These are phyloP conservation scores for Colletotrichum sp. DNA, from an alignment of 2,329 filamentous ascomycete species.

Conservation along the genomic window DNA sequence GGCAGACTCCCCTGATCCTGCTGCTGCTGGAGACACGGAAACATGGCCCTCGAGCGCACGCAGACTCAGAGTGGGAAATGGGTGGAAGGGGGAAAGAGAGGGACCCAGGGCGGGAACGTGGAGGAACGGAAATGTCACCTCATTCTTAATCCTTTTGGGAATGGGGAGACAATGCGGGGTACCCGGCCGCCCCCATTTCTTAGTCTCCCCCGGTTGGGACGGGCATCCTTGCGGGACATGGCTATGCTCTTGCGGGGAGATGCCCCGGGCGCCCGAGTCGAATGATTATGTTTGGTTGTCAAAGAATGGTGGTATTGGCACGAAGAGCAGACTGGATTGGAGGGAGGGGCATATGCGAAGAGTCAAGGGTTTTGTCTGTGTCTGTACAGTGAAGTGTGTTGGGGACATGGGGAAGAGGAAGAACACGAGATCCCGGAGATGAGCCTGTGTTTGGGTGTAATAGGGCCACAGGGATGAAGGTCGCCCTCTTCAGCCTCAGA, in stretches of 20 bases:
- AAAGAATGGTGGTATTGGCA: neutral
- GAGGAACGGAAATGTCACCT: conserved; percentile 18
- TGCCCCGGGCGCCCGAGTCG: neutral
- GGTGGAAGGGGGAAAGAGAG: neutral
- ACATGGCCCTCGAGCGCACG: neutral
- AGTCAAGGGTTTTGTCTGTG: neutral
- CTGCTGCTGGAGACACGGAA: conserved; percentile 15
- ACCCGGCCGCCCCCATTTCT: neutral
- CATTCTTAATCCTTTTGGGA: conserved; percentile 20
- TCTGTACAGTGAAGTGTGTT: neutral
- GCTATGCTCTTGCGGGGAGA: neutral
- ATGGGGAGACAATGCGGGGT: conserved; percentile 16
- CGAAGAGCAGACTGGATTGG: neutral
- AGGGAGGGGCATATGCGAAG: neutral
- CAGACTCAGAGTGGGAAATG: neutral
- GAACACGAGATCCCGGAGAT: neutral
- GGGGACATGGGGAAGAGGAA: neutral
- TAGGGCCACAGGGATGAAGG: neutral
- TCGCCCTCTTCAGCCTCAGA: neutral
- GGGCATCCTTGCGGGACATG: neutral
- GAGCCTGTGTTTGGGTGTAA: neutral
- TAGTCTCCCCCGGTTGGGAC: neutral
- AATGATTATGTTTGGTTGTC: neutral
- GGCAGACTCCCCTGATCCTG: conserved; percentile 12
- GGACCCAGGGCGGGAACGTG: neutral